Evolutionary conservation across 2,329 filamentous ascomycete species (phyloP).

Genomic region (Cadophora sp.): DNA sequence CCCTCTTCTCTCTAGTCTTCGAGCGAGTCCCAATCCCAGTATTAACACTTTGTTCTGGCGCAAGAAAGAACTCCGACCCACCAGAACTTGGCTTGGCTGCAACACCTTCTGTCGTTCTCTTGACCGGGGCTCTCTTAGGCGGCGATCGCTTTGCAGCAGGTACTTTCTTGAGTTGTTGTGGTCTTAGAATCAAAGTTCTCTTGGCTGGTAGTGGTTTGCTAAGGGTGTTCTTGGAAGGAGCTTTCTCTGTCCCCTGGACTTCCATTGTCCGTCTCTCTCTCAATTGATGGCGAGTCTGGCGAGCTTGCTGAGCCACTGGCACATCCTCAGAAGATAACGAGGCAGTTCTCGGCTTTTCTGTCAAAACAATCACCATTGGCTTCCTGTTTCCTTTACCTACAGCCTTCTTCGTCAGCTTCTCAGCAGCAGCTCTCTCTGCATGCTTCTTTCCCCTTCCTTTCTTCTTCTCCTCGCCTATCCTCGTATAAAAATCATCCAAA

Average conservation of each 20-base stretch:
- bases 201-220: background rate
- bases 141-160: background rate
- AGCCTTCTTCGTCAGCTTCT: background rate
- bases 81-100: background rate
- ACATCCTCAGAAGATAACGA: background rate
- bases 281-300: background rate
- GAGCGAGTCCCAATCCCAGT: background rate
- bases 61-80: background rate
- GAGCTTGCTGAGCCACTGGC: background rate
- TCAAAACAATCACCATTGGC: background rate
- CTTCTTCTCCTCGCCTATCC: background rate
- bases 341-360: background rate
- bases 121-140: background rate
- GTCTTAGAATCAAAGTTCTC: background rate
- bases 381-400: background rate
- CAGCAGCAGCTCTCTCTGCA: background rate
- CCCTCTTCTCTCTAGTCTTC: background rate
- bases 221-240: background rate
- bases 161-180: background rate
- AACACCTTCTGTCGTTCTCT: background rate
- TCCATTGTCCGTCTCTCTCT: background rate
- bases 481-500: background rate
- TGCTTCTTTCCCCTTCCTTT: background rate
- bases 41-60: background rate
- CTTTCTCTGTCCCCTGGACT: background rate